Evolutionary conservation across 345 rosid genomes (phyloP).

Genomic region (Populus davidiana): DNA sequence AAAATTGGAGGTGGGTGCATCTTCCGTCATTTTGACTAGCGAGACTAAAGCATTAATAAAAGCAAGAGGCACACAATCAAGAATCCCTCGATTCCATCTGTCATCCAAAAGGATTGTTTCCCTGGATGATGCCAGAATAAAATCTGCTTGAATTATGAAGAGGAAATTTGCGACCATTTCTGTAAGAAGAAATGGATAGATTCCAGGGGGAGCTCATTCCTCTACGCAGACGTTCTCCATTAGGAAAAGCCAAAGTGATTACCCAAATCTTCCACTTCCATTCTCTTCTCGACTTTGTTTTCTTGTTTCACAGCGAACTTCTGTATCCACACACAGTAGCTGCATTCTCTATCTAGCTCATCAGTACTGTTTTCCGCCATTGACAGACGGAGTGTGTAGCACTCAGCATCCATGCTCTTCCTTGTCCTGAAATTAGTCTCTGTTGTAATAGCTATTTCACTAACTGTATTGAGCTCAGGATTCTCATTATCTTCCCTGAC

Average conservation of each 20-base stretch:
- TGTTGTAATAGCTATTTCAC: conserved; percentile 46
- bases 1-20: conserved; percentile 40
- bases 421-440: conserved; percentile 44
- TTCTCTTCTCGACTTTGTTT: conserved; percentile 55
- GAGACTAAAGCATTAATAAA: conserved; percentile 59
- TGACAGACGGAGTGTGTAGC: conserved; percentile 57
- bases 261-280: conserved; percentile 60
- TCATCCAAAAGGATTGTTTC: conserved; percentile 61
- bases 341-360: conserved; percentile 30
- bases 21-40: conserved; percentile 41
- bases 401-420: conserved; percentile 69
- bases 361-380: conserved; percentile 26
- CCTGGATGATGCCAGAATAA: conserved; percentile 60
- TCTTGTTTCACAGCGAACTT: conserved; percentile 53
- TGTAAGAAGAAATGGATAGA: conserved; percentile 72
- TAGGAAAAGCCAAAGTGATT: conserved; percentile 69
- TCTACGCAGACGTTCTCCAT: conserved; percentile 44
- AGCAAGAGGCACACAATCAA: conserved; percentile 48
- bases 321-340: conserved; percentile 67
- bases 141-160: conserved; percentile 66
- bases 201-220: conserved; percentile 57
- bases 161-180: conserved; percentile 71
- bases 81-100: conserved; percentile 75
- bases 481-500: conserved; percentile 53
- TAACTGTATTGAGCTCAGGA: conserved; percentile 36